A percentile compares a stretch with the other conserved stretches of the same genome.
Conservation (phyloP, 495 filamentous ascomycete genomes). For the Xeromyces bisporus region DNA sequence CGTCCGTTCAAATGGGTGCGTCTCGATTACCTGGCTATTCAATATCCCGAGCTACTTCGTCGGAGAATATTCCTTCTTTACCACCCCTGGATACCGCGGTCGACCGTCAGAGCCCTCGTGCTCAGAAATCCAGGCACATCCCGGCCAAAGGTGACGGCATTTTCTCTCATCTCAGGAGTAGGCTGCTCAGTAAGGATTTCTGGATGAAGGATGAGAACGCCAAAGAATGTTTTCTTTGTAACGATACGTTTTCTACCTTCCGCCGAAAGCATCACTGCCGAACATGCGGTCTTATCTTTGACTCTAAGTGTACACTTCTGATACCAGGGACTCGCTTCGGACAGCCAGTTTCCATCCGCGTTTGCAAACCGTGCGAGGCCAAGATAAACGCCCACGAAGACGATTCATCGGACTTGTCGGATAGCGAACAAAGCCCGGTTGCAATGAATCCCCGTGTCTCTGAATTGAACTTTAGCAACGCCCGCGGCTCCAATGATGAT, state of each 20-base stretch:
- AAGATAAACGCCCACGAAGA: constrained; percentile 86
- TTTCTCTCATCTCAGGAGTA: constrained; percentile 48
- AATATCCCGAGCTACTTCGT: constrained; percentile 19
- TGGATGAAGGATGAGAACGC: constrained; percentile 99
- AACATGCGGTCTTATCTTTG: constrained; percentile 87
- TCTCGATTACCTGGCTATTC: constrained; percentile 20
- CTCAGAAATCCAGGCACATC: constrained; percentile 9
- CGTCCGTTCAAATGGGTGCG: constrained; percentile 6
- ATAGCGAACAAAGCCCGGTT: constrained; percentile 43
- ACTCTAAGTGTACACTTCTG: constrained; percentile 84
- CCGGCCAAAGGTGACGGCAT: constrained; percentile 13
- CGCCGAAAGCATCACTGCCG: constrained; percentile 94
- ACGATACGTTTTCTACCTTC: constrained; percentile 79
- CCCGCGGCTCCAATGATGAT: constrained; percentile 18
- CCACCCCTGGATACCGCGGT: constrained; percentile 18
- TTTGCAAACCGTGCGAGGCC: constrained; percentile 86
- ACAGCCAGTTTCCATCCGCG: constrained; percentile 68
- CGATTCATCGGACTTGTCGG: constrained; percentile 77
- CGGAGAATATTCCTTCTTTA: constrained; percentile 15
- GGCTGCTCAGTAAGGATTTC: constrained; percentile 79
- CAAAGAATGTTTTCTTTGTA: constrained; percentile 91
- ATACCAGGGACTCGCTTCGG: constrained; percentile 76
- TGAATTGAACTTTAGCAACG: constrained; percentile 16
- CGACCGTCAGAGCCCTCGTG: constrained; percentile 6
- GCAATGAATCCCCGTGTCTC: constrained; percentile 21